Percentiles rank a stretch among this genome's conserved stretches.
These are phyloP conservation scores for Eucalyptus albens DNA, from an alignment of 345 rosid species.

Conservation along the genomic window DNA sequence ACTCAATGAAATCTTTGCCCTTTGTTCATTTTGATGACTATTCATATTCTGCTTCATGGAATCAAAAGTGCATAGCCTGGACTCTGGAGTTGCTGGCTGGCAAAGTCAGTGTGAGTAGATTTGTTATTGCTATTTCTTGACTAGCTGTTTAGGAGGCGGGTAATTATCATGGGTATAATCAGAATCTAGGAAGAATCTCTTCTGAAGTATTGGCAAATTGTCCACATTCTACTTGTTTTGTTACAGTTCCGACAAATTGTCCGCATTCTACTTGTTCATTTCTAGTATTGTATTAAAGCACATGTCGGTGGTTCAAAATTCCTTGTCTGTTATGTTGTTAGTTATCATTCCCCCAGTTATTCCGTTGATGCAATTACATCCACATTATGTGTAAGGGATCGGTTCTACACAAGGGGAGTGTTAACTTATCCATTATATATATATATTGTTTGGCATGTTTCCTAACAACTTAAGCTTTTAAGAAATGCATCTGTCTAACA, in stretches of 20 bases:
- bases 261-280: neutral
- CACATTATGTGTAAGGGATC: neutral
- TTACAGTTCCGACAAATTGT: neutral
- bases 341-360: neutral
- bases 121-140: neutral
- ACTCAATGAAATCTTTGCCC: neutral
- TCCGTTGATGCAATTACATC: neutral
- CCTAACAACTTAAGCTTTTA: too few species aligned
- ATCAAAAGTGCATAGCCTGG: neutral
- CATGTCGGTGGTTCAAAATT: neutral
- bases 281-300: neutral
- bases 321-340: neutral
- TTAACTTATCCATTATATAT: too few species aligned
- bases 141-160: neutral
- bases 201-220: neutral
- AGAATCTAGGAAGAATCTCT: neutral
- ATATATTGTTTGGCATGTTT: too few species aligned
- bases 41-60: neutral
- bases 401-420: neutral
- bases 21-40: neutral
- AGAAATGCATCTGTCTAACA: too few species aligned
- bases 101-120: neutral
- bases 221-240: neutral
- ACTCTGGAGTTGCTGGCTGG: neutral
- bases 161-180: neutral